Conservation (phyloP, 805 yeast genomes). For the Suhomyces sp. region DNA sequence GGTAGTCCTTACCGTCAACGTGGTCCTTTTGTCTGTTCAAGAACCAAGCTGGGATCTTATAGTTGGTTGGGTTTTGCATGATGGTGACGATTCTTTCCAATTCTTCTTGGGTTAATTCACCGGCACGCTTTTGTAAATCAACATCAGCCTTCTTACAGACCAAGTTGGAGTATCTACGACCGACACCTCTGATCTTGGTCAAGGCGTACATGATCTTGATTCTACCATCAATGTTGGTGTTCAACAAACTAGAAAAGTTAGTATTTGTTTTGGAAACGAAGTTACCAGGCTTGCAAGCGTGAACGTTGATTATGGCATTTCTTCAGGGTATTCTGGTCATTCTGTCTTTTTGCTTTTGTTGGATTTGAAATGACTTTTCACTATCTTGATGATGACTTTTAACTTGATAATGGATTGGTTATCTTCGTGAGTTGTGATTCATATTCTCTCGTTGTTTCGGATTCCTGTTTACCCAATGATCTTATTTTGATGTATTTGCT, state of each 20-base stretch:
- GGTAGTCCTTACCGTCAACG: conserved; percentile 98
- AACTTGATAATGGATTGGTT: too few species aligned
- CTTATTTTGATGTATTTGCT: too few species aligned
- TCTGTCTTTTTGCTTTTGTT: too few species aligned
- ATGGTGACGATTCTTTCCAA: conserved; percentile 99
- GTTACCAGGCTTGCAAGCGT: too few species aligned
- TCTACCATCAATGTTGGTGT: conserved; percentile 99
- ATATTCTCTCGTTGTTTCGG: too few species aligned
- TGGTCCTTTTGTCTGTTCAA: conserved; percentile 99
- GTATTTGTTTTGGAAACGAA: too few species aligned
- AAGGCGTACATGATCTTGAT: conserved; percentile 99
- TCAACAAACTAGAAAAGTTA: conserved; percentile 75
- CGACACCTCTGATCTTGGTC: conserved; percentile 99
- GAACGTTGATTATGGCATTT: too few species aligned
- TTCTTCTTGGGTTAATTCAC: conserved; percentile 99
- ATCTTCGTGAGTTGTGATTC: too few species aligned
- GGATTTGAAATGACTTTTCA: too few species aligned
- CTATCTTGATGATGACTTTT: too few species aligned
- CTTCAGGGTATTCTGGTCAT: background rate
- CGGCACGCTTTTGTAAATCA: conserved; percentile 97
- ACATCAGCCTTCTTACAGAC: conserved; percentile 99
- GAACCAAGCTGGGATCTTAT: conserved; percentile 99
- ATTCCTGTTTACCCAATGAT: too few species aligned
- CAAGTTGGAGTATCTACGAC: conserved; percentile 99
- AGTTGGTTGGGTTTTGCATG: conserved; percentile 99